Evolutionary conservation across 345 rosid genomes (phyloP), one percentile per base, ranked within the genome.

Genomic region (Arabis hirsuta): DNA sequence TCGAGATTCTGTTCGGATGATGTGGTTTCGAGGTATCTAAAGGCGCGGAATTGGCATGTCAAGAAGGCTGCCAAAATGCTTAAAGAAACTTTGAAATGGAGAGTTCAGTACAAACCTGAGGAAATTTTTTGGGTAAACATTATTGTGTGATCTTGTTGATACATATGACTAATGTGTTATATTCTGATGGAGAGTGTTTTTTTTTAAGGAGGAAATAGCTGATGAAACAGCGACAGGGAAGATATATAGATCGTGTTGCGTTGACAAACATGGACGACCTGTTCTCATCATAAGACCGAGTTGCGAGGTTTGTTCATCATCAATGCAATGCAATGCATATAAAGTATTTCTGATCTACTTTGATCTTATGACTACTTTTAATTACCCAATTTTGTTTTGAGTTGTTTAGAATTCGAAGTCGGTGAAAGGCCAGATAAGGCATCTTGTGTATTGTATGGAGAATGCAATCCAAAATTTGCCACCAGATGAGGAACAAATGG

Each of bases 401-500:
- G 16, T 61, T 61, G 45, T 47, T 55, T 88, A 94, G 98, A 94
- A 94, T 77, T 73, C 97, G 8, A 94, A 94, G 79, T 89, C 96
- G 26, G 89, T 84, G 12, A 89, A 85, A 78, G 97, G 97, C 51
- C 98, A 94, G 71, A 89, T 91, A 61, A 82, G 79, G 73, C 84
- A 89, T 79, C 80, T 94, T 85, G 96, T 91, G 54, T 90, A 94
- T 74, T 94, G 98, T 81, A 91, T 91, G 96, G 98, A 94, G 86
- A 94, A 94, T 74, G 98, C 98, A 26, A 76, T 94, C 19, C 69
- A 85, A 73, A 91, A 89, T 79, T 77, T 94, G 48, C 89, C 91
- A 36, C 79, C 83, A 59, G 82, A 77, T 9, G 90, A 86, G 77
- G 98, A 91, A 73, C 92, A 91, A 51, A 85, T 94, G 90, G 91